Evolutionary conservation across 257 asterid species (phyloP).

Genomic region (Plantago ovata): DNA sequence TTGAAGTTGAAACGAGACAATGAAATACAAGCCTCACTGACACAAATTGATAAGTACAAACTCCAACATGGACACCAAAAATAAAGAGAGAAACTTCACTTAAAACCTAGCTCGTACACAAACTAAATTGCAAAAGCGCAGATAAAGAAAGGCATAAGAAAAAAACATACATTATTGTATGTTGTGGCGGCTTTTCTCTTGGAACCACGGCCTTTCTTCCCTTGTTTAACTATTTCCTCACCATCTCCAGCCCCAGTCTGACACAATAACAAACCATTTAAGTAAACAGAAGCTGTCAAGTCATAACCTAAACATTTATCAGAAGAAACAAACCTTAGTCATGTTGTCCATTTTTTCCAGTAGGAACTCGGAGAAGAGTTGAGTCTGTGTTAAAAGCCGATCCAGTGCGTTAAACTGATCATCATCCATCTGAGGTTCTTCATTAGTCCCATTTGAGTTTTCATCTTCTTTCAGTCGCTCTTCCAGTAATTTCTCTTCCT

Average conservation of each 20-base stretch:
- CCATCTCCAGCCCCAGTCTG: constrained; percentile 60
- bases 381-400: constrained; percentile 94
- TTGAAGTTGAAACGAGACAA: neutral
- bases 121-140: constrained; percentile 2
- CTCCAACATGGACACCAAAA: constrained; percentile 4
- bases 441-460: constrained; percentile 26
- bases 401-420: constrained; percentile 68
- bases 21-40: neutral
- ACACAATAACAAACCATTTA: constrained; percentile 21
- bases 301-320: constrained; percentile 4
- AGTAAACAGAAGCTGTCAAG: constrained; percentile 16
- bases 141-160: constrained; percentile 4
- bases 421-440: constrained; percentile 55
- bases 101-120: neutral
- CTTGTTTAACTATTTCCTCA: constrained; percentile 31
- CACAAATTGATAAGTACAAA: constrained; percentile 7
- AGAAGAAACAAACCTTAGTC: constrained; percentile 43
- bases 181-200: constrained; percentile 65
- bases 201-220: constrained; percentile 62
- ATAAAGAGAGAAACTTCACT: neutral
- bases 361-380: constrained; percentile 84
- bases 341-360: constrained; percentile 96
- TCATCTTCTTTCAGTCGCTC: constrained; percentile 55
- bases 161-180: constrained; percentile 49
- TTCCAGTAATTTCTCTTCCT: constrained; percentile 50